Evolutionary conservation across 2,329 filamentous ascomycete genomes (phyloP).

Genomic region (Lachnellula cervina): DNA sequence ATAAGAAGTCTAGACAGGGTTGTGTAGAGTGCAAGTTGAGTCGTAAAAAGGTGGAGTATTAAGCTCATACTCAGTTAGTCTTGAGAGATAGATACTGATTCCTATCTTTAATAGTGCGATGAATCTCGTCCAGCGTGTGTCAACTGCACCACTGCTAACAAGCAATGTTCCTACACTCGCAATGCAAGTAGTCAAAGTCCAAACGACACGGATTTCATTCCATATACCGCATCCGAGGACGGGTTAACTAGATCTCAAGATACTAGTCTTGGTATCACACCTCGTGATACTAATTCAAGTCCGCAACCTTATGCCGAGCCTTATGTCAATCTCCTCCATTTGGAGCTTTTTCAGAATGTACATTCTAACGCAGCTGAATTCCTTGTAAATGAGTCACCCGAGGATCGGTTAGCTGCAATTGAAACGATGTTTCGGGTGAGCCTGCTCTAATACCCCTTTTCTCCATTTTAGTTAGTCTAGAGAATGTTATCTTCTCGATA

Average conservation of each 20-base stretch:
- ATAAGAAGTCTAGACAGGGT: conserved; percentile 22
- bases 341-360: conserved; percentile 38
- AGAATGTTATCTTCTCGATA: too few species aligned
- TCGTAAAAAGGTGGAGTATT: conserved; percentile 18
- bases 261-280: background rate
- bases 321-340: conserved; percentile 28
- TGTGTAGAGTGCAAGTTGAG: conserved; percentile 21
- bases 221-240: background rate
- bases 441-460: background rate
- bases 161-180: conserved; percentile 11
- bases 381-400: background rate
- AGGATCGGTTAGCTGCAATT: background rate
- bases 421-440: background rate
- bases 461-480: too few species aligned
- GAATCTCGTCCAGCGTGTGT: conserved; percentile 20
- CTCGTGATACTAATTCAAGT: background rate
- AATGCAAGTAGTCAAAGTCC: conserved; percentile 1
- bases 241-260: background rate
- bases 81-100: background rate
- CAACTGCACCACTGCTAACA: conserved; percentile 15
- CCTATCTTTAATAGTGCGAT: conserved; percentile 16
- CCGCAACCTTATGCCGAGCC: background rate
- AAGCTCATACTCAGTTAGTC: background rate
- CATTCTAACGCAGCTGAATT: background rate
- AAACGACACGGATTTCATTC: background rate